Base-by-base conservation (phyloP, 106 monocot genomes). In the Dendrobium chrysotoxum region DNA sequence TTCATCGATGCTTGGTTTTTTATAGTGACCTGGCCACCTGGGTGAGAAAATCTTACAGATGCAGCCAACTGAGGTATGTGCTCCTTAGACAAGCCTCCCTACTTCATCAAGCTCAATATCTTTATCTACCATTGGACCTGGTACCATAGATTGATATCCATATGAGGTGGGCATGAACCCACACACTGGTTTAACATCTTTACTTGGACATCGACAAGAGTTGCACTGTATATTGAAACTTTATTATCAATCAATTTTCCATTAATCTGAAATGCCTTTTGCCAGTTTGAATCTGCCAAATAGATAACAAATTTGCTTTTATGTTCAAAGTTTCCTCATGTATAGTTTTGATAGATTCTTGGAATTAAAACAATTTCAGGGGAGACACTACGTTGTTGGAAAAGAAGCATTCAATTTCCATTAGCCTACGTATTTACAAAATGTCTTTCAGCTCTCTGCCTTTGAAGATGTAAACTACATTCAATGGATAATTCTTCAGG, bases 101-200 rank as follows among this genome's bases (percentile, higher is more conserved):
- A 86, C 74, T 91, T 92, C 94, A 97, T 97, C 74, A 89, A 53
- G 78, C 77, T 86, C 77, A 97, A 75, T 74, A 97, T 87, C 83
- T 94, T 97, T 4, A 86, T 88, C 83, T 97, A 94, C 81, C 97
- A 90, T 57, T 98, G 98, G 28, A 95, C 98, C 61, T 98, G 98
- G 78, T 98, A 98, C 98, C 98, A 98, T 44, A 86, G 78, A 50
- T 91, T 89, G 92, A 98, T 98, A 79, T 98, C 94, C 83, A 98
- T 76, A 77, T 90, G 91, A 66, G 91, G 84, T 83, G 94, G 92
- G 72, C 85, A 81, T 0, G 92, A 91, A 23, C 98, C 98, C 72
- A 94, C 85, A 87, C 91, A 91, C 39, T 95, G 35, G 40, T 95
- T 66, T 78, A 91, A 64, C 0, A 42, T 9, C 67, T 82, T 89